Conservation (phyloP, 1,139 yeast genomes). For the Diutina neorugosa region DNA sequence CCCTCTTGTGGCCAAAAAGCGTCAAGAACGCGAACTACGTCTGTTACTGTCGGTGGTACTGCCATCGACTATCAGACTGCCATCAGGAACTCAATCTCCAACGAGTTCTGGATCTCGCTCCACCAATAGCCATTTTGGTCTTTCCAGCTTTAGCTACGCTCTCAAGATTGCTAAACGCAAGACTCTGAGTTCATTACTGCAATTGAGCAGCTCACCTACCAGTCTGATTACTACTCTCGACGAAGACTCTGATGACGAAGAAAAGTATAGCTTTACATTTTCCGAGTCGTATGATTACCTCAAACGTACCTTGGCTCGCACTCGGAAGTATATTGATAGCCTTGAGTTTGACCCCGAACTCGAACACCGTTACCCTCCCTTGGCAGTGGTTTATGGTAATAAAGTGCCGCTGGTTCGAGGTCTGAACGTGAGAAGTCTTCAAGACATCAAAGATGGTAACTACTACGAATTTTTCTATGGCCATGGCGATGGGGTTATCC, state of each 20-base stretch:
- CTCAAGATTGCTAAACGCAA: not conserved
- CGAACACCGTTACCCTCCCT: conserved; percentile 55
- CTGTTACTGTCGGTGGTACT: not conserved
- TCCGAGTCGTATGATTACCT: conserved; percentile 58
- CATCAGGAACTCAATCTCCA: not conserved
- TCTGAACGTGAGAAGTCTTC: conserved; percentile 34
- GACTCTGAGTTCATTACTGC: conserved; percentile 1
- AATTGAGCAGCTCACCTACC: not conserved
- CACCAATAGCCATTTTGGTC: not conserved
- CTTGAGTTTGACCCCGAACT: conserved; percentile 39
- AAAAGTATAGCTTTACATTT: conserved; percentile 19
- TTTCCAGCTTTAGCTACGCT: not conserved
- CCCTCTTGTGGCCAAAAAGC: conserved; percentile 48
- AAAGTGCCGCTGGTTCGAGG: conserved; percentile 79
- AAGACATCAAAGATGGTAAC: conserved; percentile 55
- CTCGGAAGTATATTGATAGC: conserved; percentile 48
- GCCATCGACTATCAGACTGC: not conserved
- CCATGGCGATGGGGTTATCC: conserved; percentile 89
- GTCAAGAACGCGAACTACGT: conserved; percentile 7
- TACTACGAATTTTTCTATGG: conserved; percentile 74
- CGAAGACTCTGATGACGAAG: conserved; percentile 4
- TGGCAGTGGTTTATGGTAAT: conserved; percentile 72
- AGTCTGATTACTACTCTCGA: not conserved
- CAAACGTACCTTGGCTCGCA: conserved; percentile 42
- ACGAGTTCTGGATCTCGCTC: not conserved